Percentiles rank a stretch among this genome's conserved stretches.
These are phyloP conservation scores for Apostasia shenzhenica DNA, from an alignment of 106 monocot species.

Conservation along the genomic window DNA sequence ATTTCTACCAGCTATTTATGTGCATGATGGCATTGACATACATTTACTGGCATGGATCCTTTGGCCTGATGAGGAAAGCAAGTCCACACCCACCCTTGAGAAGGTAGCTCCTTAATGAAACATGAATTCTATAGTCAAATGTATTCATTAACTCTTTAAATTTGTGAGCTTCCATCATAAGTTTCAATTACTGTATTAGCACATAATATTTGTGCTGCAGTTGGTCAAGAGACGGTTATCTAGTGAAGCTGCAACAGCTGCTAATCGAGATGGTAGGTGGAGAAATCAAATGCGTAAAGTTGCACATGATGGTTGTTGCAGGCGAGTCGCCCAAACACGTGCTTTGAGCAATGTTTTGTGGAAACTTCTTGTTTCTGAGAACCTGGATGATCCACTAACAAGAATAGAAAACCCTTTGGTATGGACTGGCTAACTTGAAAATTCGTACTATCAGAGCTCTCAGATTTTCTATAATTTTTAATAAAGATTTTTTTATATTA, in stretches of 20 bases:
- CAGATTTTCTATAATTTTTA: background rate
- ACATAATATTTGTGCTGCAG: constrained; percentile 23
- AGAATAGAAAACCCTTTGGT: constrained; percentile 85
- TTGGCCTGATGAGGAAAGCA: constrained; percentile 99
- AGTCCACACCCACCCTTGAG: constrained; percentile 64
- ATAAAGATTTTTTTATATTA: background rate
- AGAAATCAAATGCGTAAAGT: constrained; percentile 90
- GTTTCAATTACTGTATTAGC: background rate
- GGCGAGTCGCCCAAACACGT: constrained; percentile 74
- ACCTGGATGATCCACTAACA: constrained; percentile 45
- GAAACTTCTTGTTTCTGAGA: constrained; percentile 69
- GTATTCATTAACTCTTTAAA: background rate
- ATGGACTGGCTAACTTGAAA: constrained; percentile 4
- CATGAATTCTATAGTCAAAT: background rate
- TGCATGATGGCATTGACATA: constrained; percentile 63
- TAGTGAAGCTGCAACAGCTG: constrained; percentile 60
- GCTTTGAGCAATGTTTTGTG: constrained; percentile 64
- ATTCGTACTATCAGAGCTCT: background rate
- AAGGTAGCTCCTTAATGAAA: constrained; percentile 38
- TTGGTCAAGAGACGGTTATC: constrained; percentile 71
- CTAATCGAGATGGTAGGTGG: constrained; percentile 80
- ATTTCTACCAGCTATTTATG: constrained; percentile 34
- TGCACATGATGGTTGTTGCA: constrained; percentile 95
- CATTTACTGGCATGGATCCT: constrained; percentile 74
- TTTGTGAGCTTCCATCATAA: background rate